These are phyloP conservation scores for Croton setiger DNA, from an alignment of 441 rosid genomes.

Conservation along the genomic window DNA sequence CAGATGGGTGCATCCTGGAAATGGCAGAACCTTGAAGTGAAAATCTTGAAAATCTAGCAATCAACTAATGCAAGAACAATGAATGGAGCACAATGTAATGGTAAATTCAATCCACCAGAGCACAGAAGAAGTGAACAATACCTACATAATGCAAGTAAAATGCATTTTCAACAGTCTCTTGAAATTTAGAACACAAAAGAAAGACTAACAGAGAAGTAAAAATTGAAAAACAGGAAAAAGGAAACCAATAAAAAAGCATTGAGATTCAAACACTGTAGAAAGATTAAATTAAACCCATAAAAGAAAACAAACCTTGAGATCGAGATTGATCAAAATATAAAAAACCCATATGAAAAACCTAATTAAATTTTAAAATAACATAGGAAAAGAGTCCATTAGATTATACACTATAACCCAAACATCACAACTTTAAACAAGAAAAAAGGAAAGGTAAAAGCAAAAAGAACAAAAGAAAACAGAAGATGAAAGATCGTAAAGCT, in stretches of 20 bases:
- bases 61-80: not conserved
- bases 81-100: not conserved
- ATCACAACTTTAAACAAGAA: not conserved
- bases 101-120: not conserved
- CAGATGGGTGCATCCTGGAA: not conserved
- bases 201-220: too few species aligned
- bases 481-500: not conserved
- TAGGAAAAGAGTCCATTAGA: not conserved
- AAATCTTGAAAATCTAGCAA: not conserved
- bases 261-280: not conserved
- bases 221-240: not conserved
- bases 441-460: not conserved
- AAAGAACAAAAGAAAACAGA: not conserved
- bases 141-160: not conserved
- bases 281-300: not conserved
- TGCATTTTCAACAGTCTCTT: not conserved
- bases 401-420: not conserved
- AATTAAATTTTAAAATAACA: not conserved
- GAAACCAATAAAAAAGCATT: not conserved
- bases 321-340: not conserved
- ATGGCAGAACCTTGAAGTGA: not conserved
- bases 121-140: not conserved
- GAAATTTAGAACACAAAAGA: not conserved
- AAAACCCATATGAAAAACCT: not conserved
- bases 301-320: not conserved